Conservation (phyloP, 306 rosid species). For the Begonia fuchsioides region DNA sequence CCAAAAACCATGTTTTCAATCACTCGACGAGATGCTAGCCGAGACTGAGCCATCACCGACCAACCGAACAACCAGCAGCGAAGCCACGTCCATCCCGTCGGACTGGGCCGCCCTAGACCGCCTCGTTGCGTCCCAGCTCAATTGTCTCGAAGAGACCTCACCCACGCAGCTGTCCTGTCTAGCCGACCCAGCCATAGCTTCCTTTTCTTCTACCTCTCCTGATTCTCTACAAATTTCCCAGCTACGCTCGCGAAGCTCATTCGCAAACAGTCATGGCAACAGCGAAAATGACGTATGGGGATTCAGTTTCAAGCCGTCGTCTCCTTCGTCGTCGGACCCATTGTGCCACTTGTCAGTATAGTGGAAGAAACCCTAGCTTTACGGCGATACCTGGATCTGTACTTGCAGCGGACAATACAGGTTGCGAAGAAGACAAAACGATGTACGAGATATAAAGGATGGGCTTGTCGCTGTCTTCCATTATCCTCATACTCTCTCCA, state of each 20-base stretch:
- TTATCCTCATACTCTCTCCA: too few species aligned
- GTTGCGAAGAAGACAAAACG: too few species aligned
- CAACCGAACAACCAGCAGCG: too few species aligned
- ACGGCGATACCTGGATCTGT: too few species aligned
- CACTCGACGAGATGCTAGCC: conserved; percentile 20
- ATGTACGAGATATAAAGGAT: too few species aligned
- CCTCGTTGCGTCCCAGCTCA: conserved; percentile 42
- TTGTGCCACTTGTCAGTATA: conserved; percentile 47
- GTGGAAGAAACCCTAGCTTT: neutral
- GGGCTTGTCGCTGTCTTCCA: too few species aligned
- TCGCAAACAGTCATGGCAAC: conserved; percentile 8
- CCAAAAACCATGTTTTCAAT: conserved; percentile 5
- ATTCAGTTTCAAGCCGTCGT: conserved; percentile 20
- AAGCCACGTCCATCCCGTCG: neutral
- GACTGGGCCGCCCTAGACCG: conserved; percentile 41
- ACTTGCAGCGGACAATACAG: too few species aligned
- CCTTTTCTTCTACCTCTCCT: conserved; percentile 8
- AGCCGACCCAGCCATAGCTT: conserved; percentile 15
- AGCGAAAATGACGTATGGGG: conserved; percentile 28
- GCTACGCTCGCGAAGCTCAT: conserved; percentile 16
- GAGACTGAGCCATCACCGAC: conserved; percentile 10
- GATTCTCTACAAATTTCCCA: conserved; percentile 20
- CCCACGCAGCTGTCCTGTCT: conserved; percentile 24
- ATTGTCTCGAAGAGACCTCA: conserved; percentile 25
- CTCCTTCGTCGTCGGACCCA: conserved; percentile 34